Evolutionary conservation across 331 rosid species (phyloP).

Genomic region (Prunus yedoensis): DNA sequence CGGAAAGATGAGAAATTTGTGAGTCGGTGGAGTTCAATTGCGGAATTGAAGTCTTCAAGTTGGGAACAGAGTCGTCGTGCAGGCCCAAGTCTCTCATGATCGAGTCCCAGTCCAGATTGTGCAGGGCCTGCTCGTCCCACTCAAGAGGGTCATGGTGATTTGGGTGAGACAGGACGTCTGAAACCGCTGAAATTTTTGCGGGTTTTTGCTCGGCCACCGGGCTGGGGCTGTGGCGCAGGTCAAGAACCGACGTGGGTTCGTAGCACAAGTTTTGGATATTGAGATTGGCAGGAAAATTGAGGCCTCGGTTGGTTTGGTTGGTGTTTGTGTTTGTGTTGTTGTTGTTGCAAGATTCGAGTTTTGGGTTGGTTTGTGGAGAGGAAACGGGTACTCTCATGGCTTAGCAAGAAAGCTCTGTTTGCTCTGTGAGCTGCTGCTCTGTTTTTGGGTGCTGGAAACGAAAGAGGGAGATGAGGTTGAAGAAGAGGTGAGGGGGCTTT

Average conservation of each 20-base stretch:
- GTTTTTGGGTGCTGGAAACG: too few species aligned
- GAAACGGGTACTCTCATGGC: slow-evolving; percentile 74
- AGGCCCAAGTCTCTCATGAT: slow-evolving; percentile 70
- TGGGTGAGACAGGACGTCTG: slow-evolving; percentile 30
- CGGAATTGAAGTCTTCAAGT: slow-evolving; percentile 21
- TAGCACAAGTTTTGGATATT: slow-evolving; percentile 37
- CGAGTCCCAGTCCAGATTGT: slow-evolving; percentile 79
- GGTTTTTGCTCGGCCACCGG: slow-evolving; percentile 45
- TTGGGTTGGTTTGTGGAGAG: slow-evolving; percentile 41
- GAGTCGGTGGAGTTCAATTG: slow-evolving; percentile 27
- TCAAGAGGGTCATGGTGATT: slow-evolving; percentile 34
- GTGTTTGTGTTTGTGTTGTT: slow-evolving; percentile 8
- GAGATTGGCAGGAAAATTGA: slow-evolving; percentile 10
- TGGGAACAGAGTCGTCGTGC: slow-evolving; percentile 51
- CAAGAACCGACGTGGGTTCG: slow-evolving; percentile 92
- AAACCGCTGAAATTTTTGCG: slow-evolving; percentile 8
- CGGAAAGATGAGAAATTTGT: slow-evolving; percentile 35
- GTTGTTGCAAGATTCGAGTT: slow-evolving; percentile 29
- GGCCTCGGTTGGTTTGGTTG: slow-evolving; percentile 10
- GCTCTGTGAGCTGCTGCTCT: background rate
- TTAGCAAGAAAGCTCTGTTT: background rate
- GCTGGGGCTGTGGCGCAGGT: slow-evolving; percentile 71
- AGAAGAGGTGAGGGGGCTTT: slow-evolving; percentile 45
- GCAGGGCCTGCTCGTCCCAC: slow-evolving; percentile 67
- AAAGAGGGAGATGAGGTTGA: slow-evolving; percentile 8